Conservation (phyloP, 805 yeast species). For the Yamadazyma akitaensis region DNA sequence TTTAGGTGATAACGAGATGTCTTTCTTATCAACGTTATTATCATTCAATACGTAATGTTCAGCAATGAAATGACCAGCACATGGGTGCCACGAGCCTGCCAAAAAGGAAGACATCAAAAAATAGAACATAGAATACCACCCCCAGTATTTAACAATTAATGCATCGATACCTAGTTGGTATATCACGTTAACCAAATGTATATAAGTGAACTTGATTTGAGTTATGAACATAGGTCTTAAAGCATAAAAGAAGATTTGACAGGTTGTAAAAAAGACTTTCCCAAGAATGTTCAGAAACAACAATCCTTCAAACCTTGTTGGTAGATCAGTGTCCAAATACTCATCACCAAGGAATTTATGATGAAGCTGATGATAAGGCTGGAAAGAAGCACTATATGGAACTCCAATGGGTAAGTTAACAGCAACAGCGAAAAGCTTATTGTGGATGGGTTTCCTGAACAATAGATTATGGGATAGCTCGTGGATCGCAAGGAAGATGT, state of each 20-base stretch:
- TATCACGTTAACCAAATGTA: constrained; percentile 68
- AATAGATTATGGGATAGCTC: constrained; percentile 83
- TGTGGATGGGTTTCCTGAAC: constrained; percentile 73
- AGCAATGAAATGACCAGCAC: constrained; percentile 95
- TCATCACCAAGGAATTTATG: constrained; percentile 89
- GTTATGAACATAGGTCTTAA: constrained; percentile 86
- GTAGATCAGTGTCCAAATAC: constrained; percentile 80
- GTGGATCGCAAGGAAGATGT: constrained; percentile 82
- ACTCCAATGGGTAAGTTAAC: constrained; percentile 85
- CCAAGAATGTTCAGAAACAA: constrained; percentile 76
- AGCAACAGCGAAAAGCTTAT: constrained; percentile 72
- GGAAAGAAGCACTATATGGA: constrained; percentile 84
- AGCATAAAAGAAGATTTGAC: constrained; percentile 86
- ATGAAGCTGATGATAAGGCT: constrained; percentile 88
- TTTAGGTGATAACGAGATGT: constrained; percentile 6
- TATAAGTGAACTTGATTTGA: constrained; percentile 65
- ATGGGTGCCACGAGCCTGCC: constrained; percentile 91
- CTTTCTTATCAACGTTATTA: constrained; percentile 43
- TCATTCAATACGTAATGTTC: constrained; percentile 76
- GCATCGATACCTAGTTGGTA: constrained; percentile 59
- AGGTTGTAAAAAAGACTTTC: constrained; percentile 85
- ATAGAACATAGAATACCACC: constrained; percentile 60
- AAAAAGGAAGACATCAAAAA: constrained; percentile 74
- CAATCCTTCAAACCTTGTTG: constrained; percentile 74
- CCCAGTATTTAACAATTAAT: constrained; percentile 58